A percentile compares a stretch with the other conserved stretches of the same genome.
phyloP scores from a whole-genome alignment of 345 rosid species.

The Acer negundo region DNA sequence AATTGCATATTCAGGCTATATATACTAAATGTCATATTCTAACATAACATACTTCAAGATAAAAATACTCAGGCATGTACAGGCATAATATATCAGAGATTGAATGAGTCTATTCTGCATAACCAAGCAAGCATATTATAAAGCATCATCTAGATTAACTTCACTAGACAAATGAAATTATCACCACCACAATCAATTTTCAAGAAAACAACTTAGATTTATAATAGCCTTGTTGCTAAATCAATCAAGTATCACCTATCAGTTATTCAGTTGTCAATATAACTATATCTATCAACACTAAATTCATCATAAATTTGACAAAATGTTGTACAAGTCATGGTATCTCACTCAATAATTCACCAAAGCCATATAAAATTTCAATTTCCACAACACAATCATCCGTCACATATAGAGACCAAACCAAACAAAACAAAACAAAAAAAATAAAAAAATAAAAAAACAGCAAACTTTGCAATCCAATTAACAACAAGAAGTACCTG shows the following conservation, averaged over 20 bases:
- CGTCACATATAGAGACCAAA: background rate
- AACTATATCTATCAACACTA: background rate
- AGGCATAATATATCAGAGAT: no score
- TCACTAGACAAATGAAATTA: background rate
- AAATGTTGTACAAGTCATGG: background rate
- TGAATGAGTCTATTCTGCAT: background rate
- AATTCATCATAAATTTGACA: background rate
- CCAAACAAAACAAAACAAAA: no score
- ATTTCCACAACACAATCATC: background rate
- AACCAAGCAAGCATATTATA: background rate
- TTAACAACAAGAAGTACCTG: conserved; percentile 30
- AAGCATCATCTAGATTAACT: background rate
- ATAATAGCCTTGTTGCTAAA: background rate
- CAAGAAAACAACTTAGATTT: background rate
- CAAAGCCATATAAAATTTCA: background rate
- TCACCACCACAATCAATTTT: background rate
- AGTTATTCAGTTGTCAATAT: background rate
- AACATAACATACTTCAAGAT: background rate
- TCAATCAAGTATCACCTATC: background rate
- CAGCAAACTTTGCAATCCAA: background rate
- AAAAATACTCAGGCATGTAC: no score
- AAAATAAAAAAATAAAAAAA: no score
- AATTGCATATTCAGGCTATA: background rate
- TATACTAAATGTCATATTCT: background rate
- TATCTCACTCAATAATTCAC: background rate